Percentiles rank a stretch among this genome's conserved stretches.
These are phyloP conservation scores for Globisporangium canariense DNA, from an alignment of 352 stramenopile genomes.

Conservation along the genomic window DNA sequence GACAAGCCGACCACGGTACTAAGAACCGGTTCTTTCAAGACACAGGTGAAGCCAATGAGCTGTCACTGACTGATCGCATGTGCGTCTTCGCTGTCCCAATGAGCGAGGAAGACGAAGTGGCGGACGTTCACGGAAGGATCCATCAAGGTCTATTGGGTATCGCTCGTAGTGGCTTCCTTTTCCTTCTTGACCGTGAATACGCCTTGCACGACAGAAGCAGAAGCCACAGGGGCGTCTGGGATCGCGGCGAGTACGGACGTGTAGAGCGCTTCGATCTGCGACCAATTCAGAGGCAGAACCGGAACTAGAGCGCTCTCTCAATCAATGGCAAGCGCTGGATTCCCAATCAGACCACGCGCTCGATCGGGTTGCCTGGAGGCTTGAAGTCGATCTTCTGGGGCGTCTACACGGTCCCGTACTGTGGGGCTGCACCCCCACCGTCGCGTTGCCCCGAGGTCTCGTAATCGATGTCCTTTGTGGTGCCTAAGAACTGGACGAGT, in stretches of 20 bases:
- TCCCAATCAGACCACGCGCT: too few species aligned
- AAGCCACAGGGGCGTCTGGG: not conserved
- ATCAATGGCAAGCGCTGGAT: too few species aligned
- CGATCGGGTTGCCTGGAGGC: too few species aligned
- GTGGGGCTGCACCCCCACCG: too few species aligned
- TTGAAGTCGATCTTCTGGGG: too few species aligned
- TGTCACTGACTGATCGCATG: too few species aligned
- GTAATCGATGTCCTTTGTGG: too few species aligned
- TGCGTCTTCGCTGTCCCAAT: not conserved
- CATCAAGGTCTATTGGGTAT: not conserved
- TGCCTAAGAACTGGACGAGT: too few species aligned
- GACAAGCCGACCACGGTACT: not conserved
- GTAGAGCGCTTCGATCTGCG: constrained; percentile 5
- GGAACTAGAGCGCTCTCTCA: too few species aligned
- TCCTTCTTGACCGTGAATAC: not conserved
- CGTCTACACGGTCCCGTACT: too few species aligned
- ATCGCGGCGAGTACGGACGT: not conserved
- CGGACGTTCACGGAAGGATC: not conserved
- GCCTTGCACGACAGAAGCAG: too few species aligned
- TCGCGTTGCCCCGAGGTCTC: too few species aligned
- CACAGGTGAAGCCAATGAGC: not conserved
- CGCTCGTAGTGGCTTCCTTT: not conserved
- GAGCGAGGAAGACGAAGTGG: not conserved
- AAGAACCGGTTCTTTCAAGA: not conserved
- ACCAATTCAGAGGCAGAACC: not conserved